Base-by-base conservation (phyloP, 495 filamentous ascomycete species). In the Margaritispora aquatica region DNA sequence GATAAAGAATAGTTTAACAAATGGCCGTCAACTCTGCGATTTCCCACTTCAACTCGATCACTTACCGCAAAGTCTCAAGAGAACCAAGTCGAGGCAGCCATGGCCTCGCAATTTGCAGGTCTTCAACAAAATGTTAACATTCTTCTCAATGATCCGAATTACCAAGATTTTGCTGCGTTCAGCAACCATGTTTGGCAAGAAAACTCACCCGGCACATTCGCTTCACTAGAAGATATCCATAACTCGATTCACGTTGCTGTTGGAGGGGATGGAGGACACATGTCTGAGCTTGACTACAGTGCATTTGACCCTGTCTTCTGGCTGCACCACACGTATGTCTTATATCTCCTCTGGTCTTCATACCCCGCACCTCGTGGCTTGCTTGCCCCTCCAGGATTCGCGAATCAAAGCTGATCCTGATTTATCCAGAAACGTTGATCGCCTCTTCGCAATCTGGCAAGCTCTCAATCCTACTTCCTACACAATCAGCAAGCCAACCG, bases 301-400 rank as follows among this genome's bases (percentile, higher is more conserved):
- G 81, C 82, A 11, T 91, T 88, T 63, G 88, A 91, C 64, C 88
- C 88, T 0, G 75, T 89, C 31, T 92, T 92, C 70, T 88, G 80
- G 71, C 71, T 91, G 5, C 88, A 91, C 52, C 76, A 81, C 55
- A 69, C 74, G 54, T 65, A 59, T 5, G 63, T 57, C 17, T 20
- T n/a, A n/a, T 41, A 5, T 0, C 29, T n/a, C n/a, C 29, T 51
- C 4, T 3, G 9, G 24, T 46, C 46, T 51, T 8, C 10, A 31
- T 21, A 44, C 38, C 38, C 38, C 38, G 4, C 38, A 15, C 17
- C 19, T 2, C n/a, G 26, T 47, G 21, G 19, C 55, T 44, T 34
- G 20, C 24, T 15, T 50, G n/a, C 48, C 9, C 8, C 26, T 38
- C 26, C 26, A 21, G 47, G 50, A 60, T 60, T 54, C 27, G 58